Evolutionary conservation across 2,329 filamentous ascomycete species (phyloP), one percentile per base, ranked within the genome.

Genomic region (Aspergillus ustus): DNA sequence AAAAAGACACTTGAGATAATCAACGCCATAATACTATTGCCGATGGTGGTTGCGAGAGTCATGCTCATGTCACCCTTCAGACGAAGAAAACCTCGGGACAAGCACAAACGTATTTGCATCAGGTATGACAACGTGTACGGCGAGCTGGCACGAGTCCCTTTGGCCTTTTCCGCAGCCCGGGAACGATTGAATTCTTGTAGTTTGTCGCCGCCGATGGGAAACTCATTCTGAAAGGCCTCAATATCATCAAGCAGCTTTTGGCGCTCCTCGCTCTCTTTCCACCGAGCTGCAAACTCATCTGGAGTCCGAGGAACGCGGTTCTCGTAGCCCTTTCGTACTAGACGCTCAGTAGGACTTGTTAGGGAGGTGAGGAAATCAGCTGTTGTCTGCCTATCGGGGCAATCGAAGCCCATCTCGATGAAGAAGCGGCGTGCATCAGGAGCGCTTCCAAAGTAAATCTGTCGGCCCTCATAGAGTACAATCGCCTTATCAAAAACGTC

Each of bases 1-100:
- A 86, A 94, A 77, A 94, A 96, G 61, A 96, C 87, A 65, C 88
- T 90, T 37, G 89, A 81, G 59, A 96, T 85, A 72, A 96, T 89
- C 55, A 96, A 81, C 50, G 89, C 83, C 85, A 93, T 89, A 67
- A 86, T 75, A 37, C 87, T 84, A 75, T 96, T 95, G 62, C 87
- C 90, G 52, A 78, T 68, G 3, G 86, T 82, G 51, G 87, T 83
- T 29, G 87, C 86, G 31, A 93, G 66, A 0, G 90, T 91, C 69
- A 94, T 80, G 68, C 85, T 89, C 45, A 90, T 89, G 69, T 97
- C 92, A 48, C 89, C 91, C 43, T 81, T 83, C 9, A 96, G 82
- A 45, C 93, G 87, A 69, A 87, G 85, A 77, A 88, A 93, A 2
- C 91, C 92, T 71, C 93, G 88, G 83, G 87, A 90, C 28, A 96